Conservation (phyloP, 2,329 filamentous ascomycete genomes). For the Neobulgaria alba region DNA sequence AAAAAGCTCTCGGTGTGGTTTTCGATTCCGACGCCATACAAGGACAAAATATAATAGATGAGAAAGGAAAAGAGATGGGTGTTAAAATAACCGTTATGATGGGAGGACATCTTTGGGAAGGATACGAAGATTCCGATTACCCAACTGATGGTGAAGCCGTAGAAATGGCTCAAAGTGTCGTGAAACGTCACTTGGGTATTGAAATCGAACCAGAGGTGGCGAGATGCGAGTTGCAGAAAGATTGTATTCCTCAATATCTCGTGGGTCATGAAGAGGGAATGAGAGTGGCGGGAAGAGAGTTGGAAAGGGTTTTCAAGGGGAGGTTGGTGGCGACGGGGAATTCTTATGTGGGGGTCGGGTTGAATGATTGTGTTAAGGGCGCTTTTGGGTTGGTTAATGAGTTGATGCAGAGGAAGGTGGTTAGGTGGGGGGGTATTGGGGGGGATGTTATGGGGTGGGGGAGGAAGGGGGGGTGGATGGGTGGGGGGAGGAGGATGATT, state of each 20-base stretch:
- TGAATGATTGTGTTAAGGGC: slow-evolving; percentile 47
- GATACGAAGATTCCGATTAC: slow-evolving; percentile 43
- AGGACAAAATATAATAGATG: slow-evolving; percentile 50
- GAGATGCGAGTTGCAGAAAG: slow-evolving; percentile 49
- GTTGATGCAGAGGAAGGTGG: not conserved
- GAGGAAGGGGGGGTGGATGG: not conserved
- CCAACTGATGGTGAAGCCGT: slow-evolving; percentile 60
- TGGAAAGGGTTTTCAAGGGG: slow-evolving; percentile 25
- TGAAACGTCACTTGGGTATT: slow-evolving; percentile 69
- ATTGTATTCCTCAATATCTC: slow-evolving; percentile 86
- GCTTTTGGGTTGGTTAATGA: slow-evolving; percentile 33
- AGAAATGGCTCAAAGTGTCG: slow-evolving; percentile 58
- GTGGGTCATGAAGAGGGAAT: slow-evolving; percentile 54
- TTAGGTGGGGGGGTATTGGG: not conserved
- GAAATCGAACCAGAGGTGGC: slow-evolving; percentile 49
- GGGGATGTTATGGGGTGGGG: not conserved
- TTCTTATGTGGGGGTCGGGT: slow-evolving; percentile 38
- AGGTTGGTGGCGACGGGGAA: slow-evolving; percentile 36
- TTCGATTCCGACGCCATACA: slow-evolving; percentile 58
- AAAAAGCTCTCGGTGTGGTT: slow-evolving; percentile 80
- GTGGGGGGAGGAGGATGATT: not conserved
- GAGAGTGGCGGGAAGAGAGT: slow-evolving; percentile 23
- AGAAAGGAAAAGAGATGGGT: slow-evolving; percentile 45
- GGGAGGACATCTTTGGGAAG: slow-evolving; percentile 86
- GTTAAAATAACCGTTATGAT: slow-evolving; percentile 93